Evolutionary conservation across 2,329 filamentous ascomycete species (phyloP).

Genomic region (Aspergillus novoparasiticus): DNA sequence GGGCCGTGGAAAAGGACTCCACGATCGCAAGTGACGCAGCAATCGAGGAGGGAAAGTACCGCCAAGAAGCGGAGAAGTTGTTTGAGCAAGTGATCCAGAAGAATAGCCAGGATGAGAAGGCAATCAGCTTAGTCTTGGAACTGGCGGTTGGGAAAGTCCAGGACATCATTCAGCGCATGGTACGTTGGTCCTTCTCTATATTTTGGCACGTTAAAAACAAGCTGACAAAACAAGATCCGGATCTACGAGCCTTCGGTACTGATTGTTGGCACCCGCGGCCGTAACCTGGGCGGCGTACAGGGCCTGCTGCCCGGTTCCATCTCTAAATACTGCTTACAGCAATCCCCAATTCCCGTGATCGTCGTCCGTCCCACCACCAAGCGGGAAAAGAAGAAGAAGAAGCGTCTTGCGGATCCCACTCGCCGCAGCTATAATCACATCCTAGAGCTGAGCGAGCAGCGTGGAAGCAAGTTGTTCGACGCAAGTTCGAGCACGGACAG

Average conservation of each 20-base stretch:
- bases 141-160: conserved; percentile 88
- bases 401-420: conserved; percentile 74
- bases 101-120: conserved; percentile 75
- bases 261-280: conserved; percentile 84
- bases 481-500: conserved; percentile 50
- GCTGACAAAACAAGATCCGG: conserved; percentile 65
- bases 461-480: conserved; percentile 57
- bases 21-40: conserved; percentile 65
- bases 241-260: conserved; percentile 91
- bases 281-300: conserved; percentile 82
- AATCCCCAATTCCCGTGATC: conserved; percentile 89
- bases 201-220: not conserved
- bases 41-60: conserved; percentile 70
- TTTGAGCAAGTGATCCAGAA: conserved; percentile 77
- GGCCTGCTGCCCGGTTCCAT: conserved; percentile 85
- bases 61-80: conserved; percentile 72
- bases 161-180: conserved; percentile 86
- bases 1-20: conserved; percentile 82
- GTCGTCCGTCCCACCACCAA: conserved; percentile 87
- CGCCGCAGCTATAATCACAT: conserved; percentile 78
- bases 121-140: conserved; percentile 82
- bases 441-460: conserved; percentile 63
- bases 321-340: conserved; percentile 92
- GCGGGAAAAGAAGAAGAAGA: conserved; percentile 85
- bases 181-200: conserved; percentile 47